Base-by-base conservation (phyloP, 768 basidiomycete genomes). In the Tulasnella sp. region DNA sequence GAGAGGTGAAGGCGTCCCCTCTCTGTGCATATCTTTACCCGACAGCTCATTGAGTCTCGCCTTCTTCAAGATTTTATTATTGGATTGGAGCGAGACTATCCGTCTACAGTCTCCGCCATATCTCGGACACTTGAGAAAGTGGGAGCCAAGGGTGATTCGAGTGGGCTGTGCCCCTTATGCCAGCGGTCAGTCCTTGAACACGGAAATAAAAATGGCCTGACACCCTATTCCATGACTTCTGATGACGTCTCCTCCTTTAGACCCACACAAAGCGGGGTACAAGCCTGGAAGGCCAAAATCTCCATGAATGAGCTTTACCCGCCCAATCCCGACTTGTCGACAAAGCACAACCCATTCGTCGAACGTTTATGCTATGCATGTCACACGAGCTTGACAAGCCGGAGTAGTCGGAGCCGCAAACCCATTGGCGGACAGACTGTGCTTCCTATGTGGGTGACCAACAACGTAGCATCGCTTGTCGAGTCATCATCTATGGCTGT, bases 81-180 rank as follows among this genome's bases (percentile, higher is more conserved):
- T 19, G 83, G 87, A 2, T 67, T 92, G 27, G 89, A 92, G 70
- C 80, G 77, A 52, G 83, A 90, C 68, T 92, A 85, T 68, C 89
- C 89, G 2, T 87, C 88, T 0, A 92, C 89, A 0, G 89, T 91
- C 10, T 89, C 87, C 7, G 82, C 89, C 0, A 85, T 92, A 51
- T 81, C 81, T 22, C 79, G 85, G 34, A 91, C 89, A 1, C 87
- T 85, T 65, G 81, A 76, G 4, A 92, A 92, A 69, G 70, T 92
- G 25, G 76, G 81, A 8, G 81, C 89, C 0, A 89, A 85, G 29
- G 70, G 77, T 54, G 73, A 70, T 2, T 71, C 80, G 0, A 69
- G 70, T 7, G 74, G 72, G 0, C 66, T 63, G 5, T 91, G 88
- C 66, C 64, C 77, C 11, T 67, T 89, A 4, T 91, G 88, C 66